Evolutionary conservation across 257 asterid genomes (phyloP).

Genomic region (Catharanthus roseus): DNA sequence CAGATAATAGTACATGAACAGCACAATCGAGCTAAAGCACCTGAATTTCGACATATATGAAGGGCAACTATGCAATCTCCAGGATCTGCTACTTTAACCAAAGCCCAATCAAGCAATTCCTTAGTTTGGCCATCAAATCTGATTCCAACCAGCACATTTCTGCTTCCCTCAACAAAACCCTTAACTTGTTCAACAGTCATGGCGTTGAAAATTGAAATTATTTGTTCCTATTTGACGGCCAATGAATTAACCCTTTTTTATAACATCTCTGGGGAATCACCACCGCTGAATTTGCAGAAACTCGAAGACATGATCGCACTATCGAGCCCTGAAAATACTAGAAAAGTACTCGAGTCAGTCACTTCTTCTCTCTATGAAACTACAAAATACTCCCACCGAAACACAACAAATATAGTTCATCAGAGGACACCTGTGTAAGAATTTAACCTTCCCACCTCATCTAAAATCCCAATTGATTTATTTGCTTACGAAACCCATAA

Average conservation of each 20-base stretch:
- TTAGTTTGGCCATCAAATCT: constrained; percentile 55
- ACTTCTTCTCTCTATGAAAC: constrained; percentile 19
- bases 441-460: neutral
- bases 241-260: constrained; percentile 9
- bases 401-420: constrained; percentile 24
- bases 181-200: constrained; percentile 48
- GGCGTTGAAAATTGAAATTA: neutral
- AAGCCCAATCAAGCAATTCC: constrained; percentile 85
- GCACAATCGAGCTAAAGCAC: too few relatives aligned
- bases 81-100: constrained; percentile 71
- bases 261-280: constrained; percentile 13
- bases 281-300: constrained; percentile 20
- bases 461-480: constrained; percentile 11
- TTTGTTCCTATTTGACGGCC: constrained; percentile 17
- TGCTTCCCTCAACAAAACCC: constrained; percentile 33
- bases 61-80: constrained; percentile 77
- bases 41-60: constrained; percentile 75
- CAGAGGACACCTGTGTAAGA: constrained; percentile 23
- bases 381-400: constrained; percentile 29
- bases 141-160: constrained; percentile 73
- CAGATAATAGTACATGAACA: too few relatives aligned
- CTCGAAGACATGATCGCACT: constrained; percentile 5
- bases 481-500: constrained; percentile 21
- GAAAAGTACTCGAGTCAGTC: neutral
- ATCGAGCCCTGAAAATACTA: neutral